Percentiles rank a stretch among this genome's conserved stretches.
phyloP scores from a whole-genome alignment of 2,329 filamentous ascomycete species.

The Dothideomycetidae sp. region DNA sequence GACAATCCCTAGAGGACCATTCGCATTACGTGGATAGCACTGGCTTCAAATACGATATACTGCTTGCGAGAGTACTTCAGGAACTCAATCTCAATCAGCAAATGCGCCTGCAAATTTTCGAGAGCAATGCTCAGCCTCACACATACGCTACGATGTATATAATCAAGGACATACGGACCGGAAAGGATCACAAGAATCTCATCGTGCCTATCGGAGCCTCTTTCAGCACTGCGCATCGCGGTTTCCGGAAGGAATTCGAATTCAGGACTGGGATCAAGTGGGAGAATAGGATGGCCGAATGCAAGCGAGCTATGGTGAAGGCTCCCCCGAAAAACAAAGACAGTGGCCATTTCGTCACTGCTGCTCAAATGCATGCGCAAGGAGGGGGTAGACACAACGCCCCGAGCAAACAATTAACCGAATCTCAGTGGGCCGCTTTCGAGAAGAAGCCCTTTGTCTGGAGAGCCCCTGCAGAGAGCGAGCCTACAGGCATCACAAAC shows the following conservation, averaged over 20 bases:
- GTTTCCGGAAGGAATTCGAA: constrained; percentile 28
- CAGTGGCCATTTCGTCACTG: not conserved
- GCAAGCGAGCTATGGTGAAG: not conserved
- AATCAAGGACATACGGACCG: not conserved
- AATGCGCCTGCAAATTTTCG: constrained; percentile 47
- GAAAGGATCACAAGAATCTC: constrained; percentile 9
- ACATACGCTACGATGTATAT: constrained; percentile 43
- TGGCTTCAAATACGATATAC: constrained; percentile 50
- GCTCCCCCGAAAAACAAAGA: not conserved
- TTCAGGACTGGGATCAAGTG: constrained; percentile 27
- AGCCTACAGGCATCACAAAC: not conserved
- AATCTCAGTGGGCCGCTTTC: not conserved
- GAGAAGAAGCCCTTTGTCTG: not conserved
- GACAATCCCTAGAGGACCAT: constrained; percentile 37
- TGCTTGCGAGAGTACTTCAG: constrained; percentile 40
- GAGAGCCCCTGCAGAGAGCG: constrained; percentile 1
- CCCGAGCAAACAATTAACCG: constrained; percentile 1
- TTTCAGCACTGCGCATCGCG: constrained; percentile 22
- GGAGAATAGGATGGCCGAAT: constrained; percentile 25
- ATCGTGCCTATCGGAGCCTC: constrained; percentile 20
- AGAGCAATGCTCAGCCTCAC: constrained; percentile 45
- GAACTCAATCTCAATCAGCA: constrained; percentile 40
- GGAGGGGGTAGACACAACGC: not conserved
- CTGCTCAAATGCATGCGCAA: not conserved
- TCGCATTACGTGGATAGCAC: constrained; percentile 50